Evolutionary conservation across 2,329 filamentous ascomycete genomes (phyloP), one percentile per base, ranked within the genome.

Genomic region (Colletotrichum brevisporum): DNA sequence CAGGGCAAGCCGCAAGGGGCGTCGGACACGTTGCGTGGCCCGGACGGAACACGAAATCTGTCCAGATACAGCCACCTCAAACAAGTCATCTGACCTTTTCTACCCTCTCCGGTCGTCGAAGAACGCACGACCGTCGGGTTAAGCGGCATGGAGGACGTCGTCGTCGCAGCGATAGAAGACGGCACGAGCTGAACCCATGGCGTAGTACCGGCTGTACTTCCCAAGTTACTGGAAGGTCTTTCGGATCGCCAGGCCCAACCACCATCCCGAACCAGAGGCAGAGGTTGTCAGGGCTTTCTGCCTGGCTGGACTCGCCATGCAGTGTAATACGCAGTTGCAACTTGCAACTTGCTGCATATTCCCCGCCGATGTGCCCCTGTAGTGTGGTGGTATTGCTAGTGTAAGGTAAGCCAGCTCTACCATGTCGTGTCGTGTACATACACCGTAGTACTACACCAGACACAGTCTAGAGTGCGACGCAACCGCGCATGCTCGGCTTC

Each of bases 11-110:
- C 48, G 56, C 50, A 36, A 52, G 65, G 48, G 18, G 26, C 26
- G 45, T 21, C 53, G 41, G 31, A 47, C 48, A 62, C 59, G 31
- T 62, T 62, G 59, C 59, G 51, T n/a, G 43, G 43, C 45, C 45
- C 26, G 55, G 41, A 27, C 31, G 27, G 57, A 50, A 51, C 24
- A 45, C 36, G 53, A 45, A 36, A 51, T 41, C 45, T 47, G 24
- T 47, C 47, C 36, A 43, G 43, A 54, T 68, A 31, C 31, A 54
- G 62, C 50, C 54, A 55, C 55, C 66, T 55, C 66, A 55, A 53
- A 50, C 24, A 39, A 36, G 55, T 69, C 66, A 55, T 69, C 66
- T 66, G 66, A 66, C 62, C 66, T 66, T 31, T 48, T 47, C n/a
- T 10, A 26, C 18, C 60, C 39, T 57, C 21, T 31, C 31, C 12